Percentiles rank a stretch among this genome's conserved stretches.
Conservation (phyloP, 805 yeast genomes). For the Teunomyces cretensis region DNA sequence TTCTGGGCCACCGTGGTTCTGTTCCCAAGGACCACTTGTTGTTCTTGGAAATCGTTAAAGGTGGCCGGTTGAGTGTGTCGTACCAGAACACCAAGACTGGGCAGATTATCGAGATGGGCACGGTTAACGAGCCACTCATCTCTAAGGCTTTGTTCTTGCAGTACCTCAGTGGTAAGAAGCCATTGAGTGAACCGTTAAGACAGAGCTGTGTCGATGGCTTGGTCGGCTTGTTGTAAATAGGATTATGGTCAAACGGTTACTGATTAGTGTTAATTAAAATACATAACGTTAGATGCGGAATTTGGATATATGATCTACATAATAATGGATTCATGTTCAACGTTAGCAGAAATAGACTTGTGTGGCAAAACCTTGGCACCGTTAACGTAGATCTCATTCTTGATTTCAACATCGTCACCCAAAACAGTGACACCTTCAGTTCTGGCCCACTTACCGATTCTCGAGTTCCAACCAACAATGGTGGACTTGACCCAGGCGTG, state of each 20-base stretch:
- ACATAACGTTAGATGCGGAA: constrained; percentile 4
- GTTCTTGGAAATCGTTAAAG: constrained; percentile 52
- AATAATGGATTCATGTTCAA: constrained; percentile 96
- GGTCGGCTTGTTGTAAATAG: neutral
- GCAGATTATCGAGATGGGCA: constrained; percentile 48
- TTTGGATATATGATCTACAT: constrained; percentile 55
- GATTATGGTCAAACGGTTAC: too few species aligned
- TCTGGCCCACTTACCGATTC: constrained; percentile 98
- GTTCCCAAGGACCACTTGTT: constrained; percentile 75
- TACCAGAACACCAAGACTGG: constrained; percentile 33
- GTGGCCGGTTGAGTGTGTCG: constrained; percentile 20
- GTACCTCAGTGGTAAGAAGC: constrained; percentile 69
- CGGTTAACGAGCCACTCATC: constrained; percentile 58
- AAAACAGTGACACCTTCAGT: constrained; percentile 95
- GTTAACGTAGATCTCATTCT: constrained; percentile 97
- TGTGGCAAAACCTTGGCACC: constrained; percentile 99
- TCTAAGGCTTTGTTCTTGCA: constrained; percentile 69
- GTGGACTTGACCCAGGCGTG: constrained; percentile 98
- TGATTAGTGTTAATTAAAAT: neutral
- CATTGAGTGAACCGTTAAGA: constrained; percentile 58
- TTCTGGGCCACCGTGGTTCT: constrained; percentile 59
- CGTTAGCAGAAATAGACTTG: constrained; percentile 93
- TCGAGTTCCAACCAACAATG: constrained; percentile 98
- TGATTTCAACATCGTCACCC: constrained; percentile 98
- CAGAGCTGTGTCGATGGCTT: constrained; percentile 41